A percentile compares a stretch with the other conserved stretches of the same genome.
These are phyloP conservation scores for Pseudogymnoascus sp. DNA, from an alignment of 2,329 filamentous ascomycete genomes.

Conservation along the genomic window DNA sequence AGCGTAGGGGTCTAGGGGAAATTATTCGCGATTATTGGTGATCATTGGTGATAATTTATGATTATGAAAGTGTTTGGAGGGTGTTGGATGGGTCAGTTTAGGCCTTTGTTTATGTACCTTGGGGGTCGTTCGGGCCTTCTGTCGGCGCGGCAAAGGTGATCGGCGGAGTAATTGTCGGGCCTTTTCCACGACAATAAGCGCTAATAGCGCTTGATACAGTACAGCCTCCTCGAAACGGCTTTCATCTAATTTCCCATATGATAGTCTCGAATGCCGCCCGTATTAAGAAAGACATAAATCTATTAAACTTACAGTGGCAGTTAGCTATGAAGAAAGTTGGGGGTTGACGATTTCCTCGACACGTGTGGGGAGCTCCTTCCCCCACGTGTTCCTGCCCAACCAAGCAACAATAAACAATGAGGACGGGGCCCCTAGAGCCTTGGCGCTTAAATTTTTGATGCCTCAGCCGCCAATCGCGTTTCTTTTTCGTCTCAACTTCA, in stretches of 20 bases:
- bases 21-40: background rate
- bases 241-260: background rate
- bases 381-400: no score
- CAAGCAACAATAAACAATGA: background rate
- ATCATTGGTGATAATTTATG: background rate
- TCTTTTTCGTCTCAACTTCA: background rate
- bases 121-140: background rate
- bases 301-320: no score
- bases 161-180: background rate
- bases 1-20: background rate
- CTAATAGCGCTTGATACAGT: no score
- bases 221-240: no score
- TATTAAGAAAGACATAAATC: no score
- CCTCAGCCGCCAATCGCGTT: background rate
- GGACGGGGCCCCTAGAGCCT: background rate
- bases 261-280: no score
- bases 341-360: background rate
- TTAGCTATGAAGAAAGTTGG: no score
- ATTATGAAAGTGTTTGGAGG: background rate
- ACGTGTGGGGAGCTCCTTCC: background rate
- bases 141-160: background rate
- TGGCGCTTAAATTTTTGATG: background rate
- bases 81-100: no score
- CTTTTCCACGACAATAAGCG: background rate
- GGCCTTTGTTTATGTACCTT: no score